phyloP scores from a whole-genome alignment of 306 rosid species.

The Medicago truncatula region MtrunA17r5.0-ANR NC_053049.1:11684001-11684500 shows the following conservation, averaged over 20 bases:
- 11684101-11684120: conserved; percentile 4
- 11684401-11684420: conserved; percentile 58
- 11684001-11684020: no score
- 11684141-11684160: not conserved
- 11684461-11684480: conserved; percentile 47
- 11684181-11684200: conserved; percentile 36
- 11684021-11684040: no score
- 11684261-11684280: conserved; percentile 14
- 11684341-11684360: not conserved
- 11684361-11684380: conserved; percentile 38
- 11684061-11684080: no score
- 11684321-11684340: conserved; percentile 5
- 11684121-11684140: not conserved
- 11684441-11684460: conserved; percentile 40
- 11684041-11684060: no score
- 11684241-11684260: conserved; percentile 14
- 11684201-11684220: not conserved
- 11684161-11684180: not conserved
- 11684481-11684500: conserved; percentile 57
- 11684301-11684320: conserved; percentile 3
- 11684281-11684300: not conserved
- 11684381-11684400: conserved; percentile 43
- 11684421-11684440: conserved; percentile 41
- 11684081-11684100: not conserved
- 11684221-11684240: not conserved